phyloP scores from a whole-genome alignment of 306 rosid species.

The Casuarina equisetifolia region DNA sequence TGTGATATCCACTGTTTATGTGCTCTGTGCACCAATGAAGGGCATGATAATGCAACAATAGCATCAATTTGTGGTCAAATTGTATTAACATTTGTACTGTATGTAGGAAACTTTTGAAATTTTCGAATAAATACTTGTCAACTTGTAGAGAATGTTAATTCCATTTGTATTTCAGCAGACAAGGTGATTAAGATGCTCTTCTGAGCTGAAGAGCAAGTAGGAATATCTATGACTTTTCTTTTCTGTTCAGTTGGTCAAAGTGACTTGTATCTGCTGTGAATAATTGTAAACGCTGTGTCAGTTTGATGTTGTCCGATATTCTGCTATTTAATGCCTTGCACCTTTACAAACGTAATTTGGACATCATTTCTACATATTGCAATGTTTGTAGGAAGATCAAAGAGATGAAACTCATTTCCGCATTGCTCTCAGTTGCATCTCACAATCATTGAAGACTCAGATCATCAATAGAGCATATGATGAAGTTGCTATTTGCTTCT shows the following conservation, averaged over 20 bases:
- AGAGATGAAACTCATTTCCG: conserved; percentile 65
- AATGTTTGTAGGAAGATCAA: conserved; percentile 41
- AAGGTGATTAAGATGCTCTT: background rate
- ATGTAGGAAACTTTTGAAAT: background rate
- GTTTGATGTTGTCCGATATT: background rate
- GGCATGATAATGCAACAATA: background rate
- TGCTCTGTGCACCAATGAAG: background rate
- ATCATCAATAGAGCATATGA: conserved; percentile 75
- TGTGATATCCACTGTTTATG: background rate
- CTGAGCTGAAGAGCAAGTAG: background rate
- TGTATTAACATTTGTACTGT: background rate
- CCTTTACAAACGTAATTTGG: background rate
- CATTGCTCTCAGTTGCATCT: conserved; percentile 65
- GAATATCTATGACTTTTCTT: background rate
- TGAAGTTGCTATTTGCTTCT: conserved; percentile 91
- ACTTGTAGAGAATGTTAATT: background rate
- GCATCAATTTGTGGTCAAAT: background rate
- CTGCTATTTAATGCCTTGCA: background rate
- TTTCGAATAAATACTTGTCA: background rate
- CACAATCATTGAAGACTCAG: conserved; percentile 58
- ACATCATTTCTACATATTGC: background rate
- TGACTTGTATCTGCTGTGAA: background rate
- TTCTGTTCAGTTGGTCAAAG: background rate
- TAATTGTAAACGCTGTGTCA: background rate
- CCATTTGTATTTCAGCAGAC: background rate